Percentiles rank a stretch among this genome's conserved stretches.
Conservation (phyloP, 805 yeast species). For the Tetrapisispora phaffii region DNA sequence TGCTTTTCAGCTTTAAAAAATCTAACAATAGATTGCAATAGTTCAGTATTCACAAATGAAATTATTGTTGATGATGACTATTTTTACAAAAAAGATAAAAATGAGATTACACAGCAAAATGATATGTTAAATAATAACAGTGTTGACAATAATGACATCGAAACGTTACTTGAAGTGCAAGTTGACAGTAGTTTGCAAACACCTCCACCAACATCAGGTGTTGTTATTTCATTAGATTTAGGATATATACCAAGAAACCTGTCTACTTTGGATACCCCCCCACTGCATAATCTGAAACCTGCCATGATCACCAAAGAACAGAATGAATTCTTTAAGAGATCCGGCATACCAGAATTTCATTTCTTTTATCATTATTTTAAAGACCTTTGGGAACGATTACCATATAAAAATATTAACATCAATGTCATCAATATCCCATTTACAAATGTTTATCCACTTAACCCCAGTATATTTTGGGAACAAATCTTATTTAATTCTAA, state of each 20-base stretch:
- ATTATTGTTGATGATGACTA: conserved; percentile 17
- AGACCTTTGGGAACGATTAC: conserved; percentile 25
- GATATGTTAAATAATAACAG: conserved; percentile 7
- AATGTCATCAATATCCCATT: conserved; percentile 28
- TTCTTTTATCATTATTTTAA: conserved; percentile 24
- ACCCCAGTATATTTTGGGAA: conserved; percentile 21
- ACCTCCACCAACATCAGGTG: conserved; percentile 29
- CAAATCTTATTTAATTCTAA: conserved; percentile 7
- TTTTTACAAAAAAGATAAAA: conserved; percentile 12
- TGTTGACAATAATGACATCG: conserved; percentile 10
- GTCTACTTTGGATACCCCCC: conserved; percentile 6
- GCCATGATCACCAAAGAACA: conserved; percentile 21
- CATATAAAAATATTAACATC: conserved; percentile 21
- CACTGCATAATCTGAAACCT: conserved; percentile 10
- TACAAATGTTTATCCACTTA: conserved; percentile 26
- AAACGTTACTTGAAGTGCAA: conserved; percentile 21
- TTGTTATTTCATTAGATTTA: conserved; percentile 18
- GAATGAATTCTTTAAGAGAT: conserved; percentile 14
- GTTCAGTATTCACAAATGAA: conserved; percentile 33
- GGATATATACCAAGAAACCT: conserved; percentile 17
- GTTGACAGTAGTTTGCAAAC: conserved; percentile 12
- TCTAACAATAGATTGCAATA: conserved; percentile 40
- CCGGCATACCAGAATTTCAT: conserved; percentile 25
- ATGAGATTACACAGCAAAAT: conserved; percentile 1
- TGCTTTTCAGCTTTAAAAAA: conserved; percentile 33